Evolutionary conservation across 805 yeast species (phyloP).

Genomic region (Candida stauntonica): DNA sequence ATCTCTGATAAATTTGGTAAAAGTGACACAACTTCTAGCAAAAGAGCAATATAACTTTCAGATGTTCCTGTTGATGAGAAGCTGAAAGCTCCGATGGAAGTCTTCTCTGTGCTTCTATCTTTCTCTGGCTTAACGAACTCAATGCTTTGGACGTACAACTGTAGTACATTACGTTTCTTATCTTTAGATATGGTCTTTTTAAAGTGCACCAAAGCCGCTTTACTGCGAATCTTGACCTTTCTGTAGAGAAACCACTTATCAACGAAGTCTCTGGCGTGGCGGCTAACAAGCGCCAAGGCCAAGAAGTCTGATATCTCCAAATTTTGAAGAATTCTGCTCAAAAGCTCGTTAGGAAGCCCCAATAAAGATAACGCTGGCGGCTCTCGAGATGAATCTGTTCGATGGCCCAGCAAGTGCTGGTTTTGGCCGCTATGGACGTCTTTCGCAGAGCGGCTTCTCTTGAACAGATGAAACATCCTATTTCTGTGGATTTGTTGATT

Average conservation of each 20-base stretch:
- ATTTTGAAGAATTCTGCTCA: slow-evolving; percentile 32
- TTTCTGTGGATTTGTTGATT: neutral
- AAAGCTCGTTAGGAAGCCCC: slow-evolving; percentile 41
- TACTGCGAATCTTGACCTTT: slow-evolving; percentile 27
- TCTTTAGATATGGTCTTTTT: slow-evolving; percentile 34
- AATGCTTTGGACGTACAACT: slow-evolving; percentile 21
- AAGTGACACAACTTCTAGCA: slow-evolving; percentile 40
- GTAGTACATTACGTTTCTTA: slow-evolving; percentile 22
- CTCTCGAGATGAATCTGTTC: neutral
- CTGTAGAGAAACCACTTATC: slow-evolving; percentile 36
- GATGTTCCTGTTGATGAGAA: slow-evolving; percentile 20
- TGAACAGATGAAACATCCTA: slow-evolving; percentile 5
- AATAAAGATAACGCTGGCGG: slow-evolving; percentile 28
- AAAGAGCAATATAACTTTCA: slow-evolving; percentile 30
- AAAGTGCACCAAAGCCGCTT: slow-evolving; percentile 27
- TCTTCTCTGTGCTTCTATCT: slow-evolving; percentile 12
- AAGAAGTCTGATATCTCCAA: slow-evolving; percentile 26
- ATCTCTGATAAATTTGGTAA: slow-evolving; percentile 43
- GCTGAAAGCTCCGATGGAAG: slow-evolving; percentile 22
- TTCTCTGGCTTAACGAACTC: slow-evolving; percentile 19
- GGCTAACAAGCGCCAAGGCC: slow-evolving; percentile 33
- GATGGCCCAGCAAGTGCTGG: neutral
- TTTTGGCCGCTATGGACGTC: neutral
- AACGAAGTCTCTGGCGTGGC: slow-evolving; percentile 33
- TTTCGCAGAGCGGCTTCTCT: slow-evolving; percentile 14